Base-by-base conservation (phyloP, 495 filamentous ascomycete genomes). In the Podospora bellae-mahoneyi region DNA sequence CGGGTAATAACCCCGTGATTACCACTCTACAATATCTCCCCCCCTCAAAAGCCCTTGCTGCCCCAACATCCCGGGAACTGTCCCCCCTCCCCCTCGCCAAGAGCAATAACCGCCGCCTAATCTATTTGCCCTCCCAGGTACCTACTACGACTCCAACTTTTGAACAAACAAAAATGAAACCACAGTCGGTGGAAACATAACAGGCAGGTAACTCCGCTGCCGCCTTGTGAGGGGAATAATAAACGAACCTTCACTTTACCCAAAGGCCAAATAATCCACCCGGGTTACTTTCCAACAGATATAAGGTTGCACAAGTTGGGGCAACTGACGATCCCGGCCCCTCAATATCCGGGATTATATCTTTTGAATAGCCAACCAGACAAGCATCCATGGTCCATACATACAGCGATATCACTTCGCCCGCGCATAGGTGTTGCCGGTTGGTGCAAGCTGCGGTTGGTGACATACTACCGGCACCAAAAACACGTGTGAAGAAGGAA, bases 31-130 rank as follows among this genome's bases (percentile, higher is more conserved):
- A 48, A 48, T 48, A 48, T 48, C 15, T 48, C 39, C 39, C 13
- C 39, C 39, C 39, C 10, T 48, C 39, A 48, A 32, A 32, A 4
- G 7, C 30, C 30, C 30, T 32, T 32, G 9, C 39, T 13, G 34
- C 39, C 16, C 64, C 55, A 63, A 66, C 56, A 6, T 66, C 39
- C 64, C 64, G 64, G 68, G 58, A 64, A 60, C 26, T 5, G 30
- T 32, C 30, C 30, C 30, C 30, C 30, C 18, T 64, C 68, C 30
- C 30, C 30, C 30, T 7, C 18, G 68, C 68, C 68, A 70, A 70
- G 68, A 58, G 34, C 67, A 66, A 66, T 64, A 64, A 66, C 68
- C 60, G 60, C 64, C 68, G 68, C 68, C 68, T 66, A 66, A 70
- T 64, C 34, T 18, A 32, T 48, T 53, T 48, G 39, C 9, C 39